These are phyloP conservation scores for Fusarium albosuccineum DNA, from an alignment of 2,329 filamentous ascomycete genomes.

Conservation along the genomic window DNA sequence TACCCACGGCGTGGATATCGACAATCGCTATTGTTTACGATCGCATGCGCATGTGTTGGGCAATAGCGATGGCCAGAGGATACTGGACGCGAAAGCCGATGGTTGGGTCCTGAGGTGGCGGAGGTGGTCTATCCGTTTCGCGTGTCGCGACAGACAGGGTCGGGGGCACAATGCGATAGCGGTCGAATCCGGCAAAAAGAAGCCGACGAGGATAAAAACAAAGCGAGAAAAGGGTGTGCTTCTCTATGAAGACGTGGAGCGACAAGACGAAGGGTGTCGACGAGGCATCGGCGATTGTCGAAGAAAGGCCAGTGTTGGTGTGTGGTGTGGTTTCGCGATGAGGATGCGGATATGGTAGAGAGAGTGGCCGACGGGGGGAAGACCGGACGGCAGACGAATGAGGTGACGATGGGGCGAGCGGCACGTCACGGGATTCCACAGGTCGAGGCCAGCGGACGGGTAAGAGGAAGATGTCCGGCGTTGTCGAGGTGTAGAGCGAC, in stretches of 20 bases:
- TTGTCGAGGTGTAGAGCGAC: constrained; percentile 32
- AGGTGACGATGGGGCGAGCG: constrained; percentile 46
- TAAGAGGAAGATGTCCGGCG: constrained; percentile 30
- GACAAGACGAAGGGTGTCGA: constrained; percentile 37
- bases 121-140: constrained; percentile 42
- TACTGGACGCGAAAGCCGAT: constrained; percentile 34
- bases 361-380: constrained; percentile 32
- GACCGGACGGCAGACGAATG: constrained; percentile 40
- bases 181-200: constrained; percentile 31
- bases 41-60: constrained; percentile 60
- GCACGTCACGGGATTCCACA: constrained; percentile 46
- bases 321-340: constrained; percentile 48
- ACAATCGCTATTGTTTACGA: constrained; percentile 59
- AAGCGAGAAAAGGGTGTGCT: constrained; percentile 22
- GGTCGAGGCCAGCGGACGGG: constrained; percentile 36
- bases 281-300: constrained; percentile 46
- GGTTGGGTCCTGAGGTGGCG: constrained; percentile 30
- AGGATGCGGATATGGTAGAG: constrained; percentile 39
- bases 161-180: constrained; percentile 41
- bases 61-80: constrained; percentile 23
- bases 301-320: constrained; percentile 11
- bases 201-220: constrained; percentile 18
- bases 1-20: constrained; percentile 73
- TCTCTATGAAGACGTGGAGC: constrained; percentile 34
- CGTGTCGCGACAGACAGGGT: constrained; percentile 47